Conservation (phyloP, 768 basidiomycete genomes). For the Suillus hirtellus region DNA sequence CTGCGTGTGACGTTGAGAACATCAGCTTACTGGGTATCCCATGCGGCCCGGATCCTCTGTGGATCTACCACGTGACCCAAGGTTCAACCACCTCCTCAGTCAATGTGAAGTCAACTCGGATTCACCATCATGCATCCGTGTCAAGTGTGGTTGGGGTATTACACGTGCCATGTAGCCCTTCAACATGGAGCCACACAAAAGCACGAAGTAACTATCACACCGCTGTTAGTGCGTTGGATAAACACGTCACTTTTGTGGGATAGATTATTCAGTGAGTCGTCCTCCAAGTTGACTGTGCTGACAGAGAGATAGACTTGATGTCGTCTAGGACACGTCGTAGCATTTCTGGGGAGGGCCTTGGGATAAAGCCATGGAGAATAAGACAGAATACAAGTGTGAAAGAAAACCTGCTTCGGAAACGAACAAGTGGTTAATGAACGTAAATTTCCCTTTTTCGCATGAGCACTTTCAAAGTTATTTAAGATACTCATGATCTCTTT, state of each 20-base stretch:
- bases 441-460: not conserved
- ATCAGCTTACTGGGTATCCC: not conserved
- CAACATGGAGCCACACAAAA: not conserved
- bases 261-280: not conserved
- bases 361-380: not conserved
- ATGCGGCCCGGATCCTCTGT: not conserved
- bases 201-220: not conserved
- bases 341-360: not conserved
- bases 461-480: not conserved
- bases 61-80: not conserved
- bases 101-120: not conserved
- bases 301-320: not conserved
- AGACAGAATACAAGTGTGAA: not conserved
- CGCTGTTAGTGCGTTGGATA: not conserved
- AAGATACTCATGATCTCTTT: not conserved
- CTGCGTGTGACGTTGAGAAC: constrained; percentile 6
- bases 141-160: not conserved
- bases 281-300: not conserved
- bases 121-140: no score
- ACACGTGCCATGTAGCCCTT: not conserved
- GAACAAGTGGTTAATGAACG: not conserved
- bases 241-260: not conserved
- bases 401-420: not conserved
- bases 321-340: not conserved
- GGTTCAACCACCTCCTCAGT: not conserved